Evolutionary conservation across 768 basidiomycete species (phyloP), one percentile per base, ranked within the genome.

Genomic region (Russula vinacea): DNA sequence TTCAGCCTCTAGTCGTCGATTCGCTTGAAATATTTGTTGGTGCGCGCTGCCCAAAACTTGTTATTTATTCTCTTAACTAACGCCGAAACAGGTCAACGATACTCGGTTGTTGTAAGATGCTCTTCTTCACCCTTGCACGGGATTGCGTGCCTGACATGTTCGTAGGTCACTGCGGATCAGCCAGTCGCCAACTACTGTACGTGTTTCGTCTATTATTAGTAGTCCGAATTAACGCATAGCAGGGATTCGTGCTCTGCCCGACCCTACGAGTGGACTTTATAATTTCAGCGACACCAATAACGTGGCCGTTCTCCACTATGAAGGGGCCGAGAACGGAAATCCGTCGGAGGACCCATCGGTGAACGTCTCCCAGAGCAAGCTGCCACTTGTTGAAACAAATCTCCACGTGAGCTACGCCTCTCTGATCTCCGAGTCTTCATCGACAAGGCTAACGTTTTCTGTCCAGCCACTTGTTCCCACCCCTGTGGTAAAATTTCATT

Each of bases 111-210:
- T 14, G 71, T 73, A 65, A 47, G 71, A 22, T 6, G 14, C 33
- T 39, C 17, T 52, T 24, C 49, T 39, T 17, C 4, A 16, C 37
- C 5, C 8, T 32, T 39, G 16, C 3, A 16, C 13, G 3, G 9
- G 29, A 58, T 22, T 26, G 8, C 22, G 7, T 54, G 10, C 39
- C 58, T 56, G 1, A 57, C 35, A 6, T 4, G 22, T 26, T n/a
- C 10, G 19, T 55, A 73, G 63, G 69, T 83, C n/a, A 71, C 74
- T 1, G 80, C 81, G 8, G 74, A 76, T 65, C 74, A 80, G 61
- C 67, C 73, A 10, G 72, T 79, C 16, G 74, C 67, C 49, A 83
- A 81, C 67, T 82, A 81, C 68, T 81, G 80, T 81, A 42, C 22
- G 67, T 70, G 62, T 54, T 59, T 62, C 19, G 29, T 62, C 13